Evolutionary conservation across 306 rosid species (phyloP), one percentile per base, ranked within the genome.

Genomic region (Adenanthera pavonina): DNA sequence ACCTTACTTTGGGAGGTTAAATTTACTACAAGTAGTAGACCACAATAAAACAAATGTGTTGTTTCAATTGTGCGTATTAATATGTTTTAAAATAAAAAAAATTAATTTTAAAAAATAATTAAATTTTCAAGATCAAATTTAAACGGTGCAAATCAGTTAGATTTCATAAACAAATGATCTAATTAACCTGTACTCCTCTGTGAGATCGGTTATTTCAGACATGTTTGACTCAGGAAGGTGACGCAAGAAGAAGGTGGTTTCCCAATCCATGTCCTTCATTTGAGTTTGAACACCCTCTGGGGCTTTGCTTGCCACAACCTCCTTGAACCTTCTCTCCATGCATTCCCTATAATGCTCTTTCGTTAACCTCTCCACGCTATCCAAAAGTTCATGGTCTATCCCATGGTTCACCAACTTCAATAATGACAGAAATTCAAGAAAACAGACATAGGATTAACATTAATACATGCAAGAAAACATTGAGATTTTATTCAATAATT

Each of bases 361-460:
- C 2, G 65, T 59, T 59, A 59, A 59, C 36, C 36, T 59, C 33
- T 59, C 65, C 15, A 59, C 36, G 0, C 15, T 20, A 15, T 59
- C 65, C 65, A 59, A 8, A 9, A 59, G 15, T 59, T 59, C 65
- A 59, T 59, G 65, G 65, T 36, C 5, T 59, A 59, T 59, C 65
- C 65, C 65, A 59, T 59, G 65, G 65, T 59, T 59, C 65, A 59
- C 65, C 65, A 59, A 20, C 65, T 59, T 3, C 5, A 14, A 49
- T 13, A 0, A 49, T 14, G 17, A 25, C 30, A 25, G 6, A 49
- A 49, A 12, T 0, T 5, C 54, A 49, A 49, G 54, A 49, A 49
- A 49, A 49, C 3, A 6, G 14, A 3, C 3, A 5, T 13, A 13
- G 54, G 41, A 5, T 38, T 38, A 38, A 38, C 3, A 38, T 38